Base-by-base conservation (phyloP, 208 protist genomes). In the Acanthamoeba castellanii region DNA sequence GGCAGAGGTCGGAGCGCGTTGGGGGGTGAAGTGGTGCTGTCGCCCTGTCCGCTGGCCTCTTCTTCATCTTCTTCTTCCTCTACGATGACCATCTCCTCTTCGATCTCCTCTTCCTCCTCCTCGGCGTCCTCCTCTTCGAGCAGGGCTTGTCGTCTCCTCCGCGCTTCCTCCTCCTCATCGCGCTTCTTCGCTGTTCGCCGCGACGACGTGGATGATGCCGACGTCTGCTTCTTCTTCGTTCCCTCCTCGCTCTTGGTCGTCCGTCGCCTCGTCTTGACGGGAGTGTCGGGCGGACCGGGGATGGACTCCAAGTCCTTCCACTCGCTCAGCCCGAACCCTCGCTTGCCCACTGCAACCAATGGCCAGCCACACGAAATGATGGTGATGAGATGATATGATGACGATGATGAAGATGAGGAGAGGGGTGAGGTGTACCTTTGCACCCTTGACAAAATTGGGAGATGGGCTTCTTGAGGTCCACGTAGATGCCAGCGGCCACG, bases 271-370 rank as follows among this genome's bases (percentile, higher is more conserved):
- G 70, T 78, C 70, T 78, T 78, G 34, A 78, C 70, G 18, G 70
- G 70, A 0, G 70, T 78, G 70, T 78, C 70, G 34, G 34, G 70
- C 34, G 70, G 70, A 25, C 70, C 70, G 18, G 70, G 70, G n/a
- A 78, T 78, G n/a, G 70, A 78, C 70, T 78, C 70, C 32, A 78
- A 78, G 34, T 78, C 34, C 32, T 34, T 78, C 70, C 70, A 78
- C 34, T 78, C 70, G 34, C 70, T 78, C 70, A 78, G 34, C 32
- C 70, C 70, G 32, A 78, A 78, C 13, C 70, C 70, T 45, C 70
- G 70, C 70, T 78, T 78, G 70, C 70, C 70, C 70, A 78, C 70
- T 78, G 70, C 27, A 27, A 0, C 66, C 3, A 45, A 20, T 20
- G 16, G 20, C 52, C 52, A 22, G 16, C 52, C 52, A 14, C 16